A percentile compares a stretch with the other conserved stretches of the same genome.
phyloP scores from a whole-genome alignment of 768 basidiomycete genomes.

The Trametes meyenii region DNA sequence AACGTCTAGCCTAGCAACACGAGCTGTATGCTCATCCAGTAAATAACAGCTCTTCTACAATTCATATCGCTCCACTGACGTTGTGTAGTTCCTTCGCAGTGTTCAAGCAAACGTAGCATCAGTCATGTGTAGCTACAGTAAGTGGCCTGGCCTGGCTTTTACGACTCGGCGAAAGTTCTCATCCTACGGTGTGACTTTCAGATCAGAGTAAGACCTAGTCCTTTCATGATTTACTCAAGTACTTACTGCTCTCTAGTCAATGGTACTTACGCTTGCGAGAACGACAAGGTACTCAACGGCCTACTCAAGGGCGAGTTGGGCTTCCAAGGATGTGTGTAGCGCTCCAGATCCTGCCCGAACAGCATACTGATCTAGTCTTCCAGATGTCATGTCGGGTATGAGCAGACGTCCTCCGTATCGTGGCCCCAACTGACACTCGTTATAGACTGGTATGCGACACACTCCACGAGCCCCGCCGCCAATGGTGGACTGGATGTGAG shows the following conservation, averaged over 20 bases:
- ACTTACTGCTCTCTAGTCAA: slow-evolving; percentile 48
- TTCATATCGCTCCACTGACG: neutral
- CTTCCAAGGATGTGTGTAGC: slow-evolving; percentile 41
- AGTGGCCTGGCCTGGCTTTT: slow-evolving; percentile 26
- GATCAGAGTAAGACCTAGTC: slow-evolving; percentile 16
- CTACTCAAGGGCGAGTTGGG: slow-evolving; percentile 46
- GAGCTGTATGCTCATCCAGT: slow-evolving; percentile 68
- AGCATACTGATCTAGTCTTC: neutral
- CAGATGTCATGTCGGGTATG: slow-evolving; percentile 35
- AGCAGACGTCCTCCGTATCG: slow-evolving; percentile 23
- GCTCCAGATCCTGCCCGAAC: no score
- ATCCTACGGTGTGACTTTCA: slow-evolving; percentile 31
- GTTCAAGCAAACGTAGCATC: slow-evolving; percentile 74
- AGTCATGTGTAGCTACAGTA: slow-evolving; percentile 77
- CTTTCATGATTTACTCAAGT: slow-evolving; percentile 24
- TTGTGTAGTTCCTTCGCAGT: slow-evolving; percentile 54
- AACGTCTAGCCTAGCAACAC: slow-evolving; percentile 46
- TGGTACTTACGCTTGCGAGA: slow-evolving; percentile 73
- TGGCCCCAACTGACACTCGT: slow-evolving; percentile 42
- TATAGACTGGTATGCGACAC: slow-evolving; percentile 69
- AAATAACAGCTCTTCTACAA: neutral
- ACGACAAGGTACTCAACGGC: slow-evolving; percentile 64
- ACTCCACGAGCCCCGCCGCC: slow-evolving; percentile 54
- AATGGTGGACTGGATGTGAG: slow-evolving; percentile 65
- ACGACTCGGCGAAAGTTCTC: neutral